Base-by-base conservation (phyloP, 2,329 filamentous ascomycete species). In the Neofusicoccum laricinum region DNA sequence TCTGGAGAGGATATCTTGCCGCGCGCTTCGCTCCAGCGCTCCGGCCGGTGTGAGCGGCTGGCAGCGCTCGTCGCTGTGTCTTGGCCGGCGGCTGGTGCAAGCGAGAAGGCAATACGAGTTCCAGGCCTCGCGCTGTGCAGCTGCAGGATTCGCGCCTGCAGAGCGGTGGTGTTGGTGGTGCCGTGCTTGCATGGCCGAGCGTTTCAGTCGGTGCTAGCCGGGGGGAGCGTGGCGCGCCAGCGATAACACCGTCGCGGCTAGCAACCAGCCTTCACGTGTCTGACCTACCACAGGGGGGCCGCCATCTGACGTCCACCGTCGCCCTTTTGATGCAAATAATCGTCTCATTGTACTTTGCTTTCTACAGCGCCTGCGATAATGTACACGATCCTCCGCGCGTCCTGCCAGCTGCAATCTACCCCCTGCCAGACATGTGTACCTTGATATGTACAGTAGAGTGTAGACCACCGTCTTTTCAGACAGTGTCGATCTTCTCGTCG, bases 221-320 rank as follows among this genome's bases (percentile, higher is more conserved):
- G 30, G 53, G 53, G 53, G 32, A 30, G 12, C 53, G 53, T 45
- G 53, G 53, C 38, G 40, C 53, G 38, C 12, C 25, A 32, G 7
- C 50, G 38, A 58, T 58, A 58, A 58, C 34, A 58, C 17, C 36
- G 30, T 38, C 51, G 30, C 49, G 49, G n/a, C 50, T n/a, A 41
- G 34, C 34, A 55, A 55, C 41, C 51, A 55, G 32, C 10, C 51
- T 55, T 43, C 36, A 19, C 36, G 17, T 55, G 19, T n/a, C n/a
- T n/a, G n/a, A n/a, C n/a, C n/a, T n/a, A n/a, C n/a, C n/a, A n/a
- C n/a, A n/a, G n/a, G n/a, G n/a, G n/a, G n/a, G 25, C 25, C 25
- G 25, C 25, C 25, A 30, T 30, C 25, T 4, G n/a, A n/a, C n/a
- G n/a, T n/a, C n/a, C n/a, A n/a, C n/a, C n/a, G n/a, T n/a, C n/a